Base-by-base conservation (phyloP, 1,284 basidiomycete species). In the Marasmius fiardii region DNA sequence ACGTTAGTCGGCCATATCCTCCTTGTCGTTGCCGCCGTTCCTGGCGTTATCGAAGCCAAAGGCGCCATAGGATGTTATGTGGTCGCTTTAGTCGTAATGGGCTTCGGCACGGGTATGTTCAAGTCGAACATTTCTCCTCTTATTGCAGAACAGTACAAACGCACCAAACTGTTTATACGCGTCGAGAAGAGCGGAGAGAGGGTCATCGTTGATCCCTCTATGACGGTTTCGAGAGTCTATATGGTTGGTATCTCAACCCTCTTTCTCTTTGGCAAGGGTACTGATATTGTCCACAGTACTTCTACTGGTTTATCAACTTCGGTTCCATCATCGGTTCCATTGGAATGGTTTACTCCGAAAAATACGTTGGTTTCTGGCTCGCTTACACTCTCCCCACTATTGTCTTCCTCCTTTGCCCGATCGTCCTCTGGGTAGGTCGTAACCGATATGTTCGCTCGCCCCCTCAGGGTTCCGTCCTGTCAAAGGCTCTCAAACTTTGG, bases 41-140 rank as follows among this genome's bases (percentile, higher is more conserved):
- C 55, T 8, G 44, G 55, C 16, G 55, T 56, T 20, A 52, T 56
- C 28, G 55, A 53, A 26, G 21, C 20, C 3, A 44, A 1, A 26
- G 26, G 33, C 12, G 52, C 90, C 0, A 70, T 86, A 31, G 87
- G 79, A 1, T 75, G 79, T 39, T 92, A 93, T 65, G 63, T 78
- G 45, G 64, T 92, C 52, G 84, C 87, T 0, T 71, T 90, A 31
- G 68, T 92, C 56, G 72, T 92, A 55, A 92, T 87, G 71, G 86
- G 83, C 1, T 63, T 79, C 51, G 79, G 79, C 7, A 88, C 92
- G 4, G 92, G 92, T 20, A 78, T 85, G 31, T 92, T 95, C 80
- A 94, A 93, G 72, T 68, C 85, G 0, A 93, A 93, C 66, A 85
- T 90, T 57, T 87, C 86, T 0, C 90, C 90, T 0, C 75, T 93